A percentile compares a stretch with the other conserved stretches of the same genome.
These are phyloP conservation scores for Boletus barrowsii DNA, from an alignment of 768 basidiomycete species.

Conservation along the genomic window DNA sequence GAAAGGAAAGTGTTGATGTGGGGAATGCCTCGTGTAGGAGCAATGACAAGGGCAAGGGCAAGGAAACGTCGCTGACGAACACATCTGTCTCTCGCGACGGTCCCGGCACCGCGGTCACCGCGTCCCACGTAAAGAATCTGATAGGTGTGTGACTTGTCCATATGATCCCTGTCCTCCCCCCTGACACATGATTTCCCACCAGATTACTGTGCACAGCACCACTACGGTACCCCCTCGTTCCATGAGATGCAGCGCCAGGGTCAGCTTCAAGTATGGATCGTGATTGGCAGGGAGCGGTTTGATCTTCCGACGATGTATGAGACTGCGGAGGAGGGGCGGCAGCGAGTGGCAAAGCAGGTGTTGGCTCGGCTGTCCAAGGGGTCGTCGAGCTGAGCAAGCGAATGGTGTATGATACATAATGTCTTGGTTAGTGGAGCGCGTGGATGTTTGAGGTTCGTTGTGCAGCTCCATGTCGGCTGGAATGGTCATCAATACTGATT, in stretches of 20 bases:
- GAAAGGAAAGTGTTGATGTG: neutral
- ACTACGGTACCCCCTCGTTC: constrained; percentile 32
- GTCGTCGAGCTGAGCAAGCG: neutral
- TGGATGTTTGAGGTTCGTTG: too few relatives aligned
- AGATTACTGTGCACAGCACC: constrained; percentile 21
- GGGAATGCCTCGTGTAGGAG: neutral
- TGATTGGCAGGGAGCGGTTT: constrained; percentile 41
- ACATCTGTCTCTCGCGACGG: constrained; percentile 3
- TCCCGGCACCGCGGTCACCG: neutral
- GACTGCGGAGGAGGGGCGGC: constrained; percentile 38
- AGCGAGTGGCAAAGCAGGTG: constrained; percentile 46
- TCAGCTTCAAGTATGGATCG: constrained; percentile 44
- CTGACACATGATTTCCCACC: neutral
- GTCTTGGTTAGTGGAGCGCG: too few relatives aligned
- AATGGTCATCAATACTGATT: too few relatives aligned
- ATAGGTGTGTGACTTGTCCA: constrained; percentile 6
- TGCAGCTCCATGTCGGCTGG: too few relatives aligned
- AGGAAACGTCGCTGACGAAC: constrained; percentile 2
- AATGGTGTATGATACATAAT: neutral
- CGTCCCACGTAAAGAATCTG: constrained; percentile 16
- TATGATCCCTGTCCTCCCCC: neutral
- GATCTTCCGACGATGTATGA: constrained; percentile 42
- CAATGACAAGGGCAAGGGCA: constrained; percentile 10
- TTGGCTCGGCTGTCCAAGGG: constrained; percentile 35
- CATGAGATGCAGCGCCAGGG: constrained; percentile 22